A percentile compares a stretch with the other conserved stretches of the same genome.
phyloP scores from a whole-genome alignment of 2,329 filamentous ascomycete genomes.

The Fusarium sp. region DNA sequence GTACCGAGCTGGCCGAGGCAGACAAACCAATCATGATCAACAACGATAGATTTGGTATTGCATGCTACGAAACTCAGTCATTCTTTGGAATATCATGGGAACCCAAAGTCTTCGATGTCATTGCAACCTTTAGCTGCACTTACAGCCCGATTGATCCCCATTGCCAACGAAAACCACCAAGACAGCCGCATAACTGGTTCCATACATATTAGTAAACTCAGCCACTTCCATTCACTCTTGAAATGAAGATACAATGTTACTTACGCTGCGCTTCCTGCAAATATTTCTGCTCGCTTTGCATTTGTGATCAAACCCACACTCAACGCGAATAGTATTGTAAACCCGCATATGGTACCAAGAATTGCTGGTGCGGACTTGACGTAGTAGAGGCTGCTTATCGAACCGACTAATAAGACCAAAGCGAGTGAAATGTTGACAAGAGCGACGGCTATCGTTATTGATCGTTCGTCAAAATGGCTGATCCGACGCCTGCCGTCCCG shows the following conservation, averaged over 20 bases:
- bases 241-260: fast-evolving
- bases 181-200: background rate
- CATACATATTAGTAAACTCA: background rate
- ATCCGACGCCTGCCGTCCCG: background rate
- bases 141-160: background rate
- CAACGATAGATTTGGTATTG: background rate
- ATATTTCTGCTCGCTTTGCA: constrained; percentile 6
- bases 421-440: background rate
- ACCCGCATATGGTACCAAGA: constrained; percentile 1
- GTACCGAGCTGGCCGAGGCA: no score
- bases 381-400: background rate
- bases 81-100: fast-evolving
- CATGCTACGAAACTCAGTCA: fast-evolving
- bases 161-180: background rate
- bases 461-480: background rate
- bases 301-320: constrained; percentile 6
- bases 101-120: background rate
- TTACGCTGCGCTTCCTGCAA: constrained; percentile 16
- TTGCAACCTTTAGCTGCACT: background rate
- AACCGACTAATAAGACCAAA: background rate
- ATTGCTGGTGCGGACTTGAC: background rate
- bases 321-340: constrained; percentile 1
- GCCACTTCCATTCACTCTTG: fast-evolving
- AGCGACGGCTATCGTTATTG: background rate
- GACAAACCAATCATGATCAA: background rate